Base-by-base conservation (phyloP, 129 eudicot genomes). In the Glebionis coronaria region DNA sequence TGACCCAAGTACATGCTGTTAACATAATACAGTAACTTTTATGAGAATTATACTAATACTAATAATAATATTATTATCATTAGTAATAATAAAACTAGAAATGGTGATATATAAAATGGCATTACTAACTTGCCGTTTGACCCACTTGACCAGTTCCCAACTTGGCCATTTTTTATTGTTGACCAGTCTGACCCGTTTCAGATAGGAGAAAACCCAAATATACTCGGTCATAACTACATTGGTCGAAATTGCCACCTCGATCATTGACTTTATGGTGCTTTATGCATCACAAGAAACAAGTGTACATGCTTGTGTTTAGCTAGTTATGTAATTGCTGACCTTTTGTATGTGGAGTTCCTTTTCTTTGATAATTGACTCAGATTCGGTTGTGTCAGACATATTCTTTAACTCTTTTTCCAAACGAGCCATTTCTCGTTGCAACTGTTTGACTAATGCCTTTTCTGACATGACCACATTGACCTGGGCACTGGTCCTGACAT, bases 391-490 rank as follows among this genome's bases (percentile, higher is more conserved):
- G 8, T 49, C 25, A 23, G 97, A 73, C 63, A 67, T 69, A 63
- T 60, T 78, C 80, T 66, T 86, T 69, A 94, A 18, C 75, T 94
- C 97, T 23, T 71, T 72, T 73, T 83, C 88, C 75, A 94, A 63
- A 61, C 87, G 73, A 7, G 82, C 76, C 76, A 88, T 65, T 73
- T 92, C 96, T 61, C 74, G 82, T 73, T 78, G 83, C 79, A 90
- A 70, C 62, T 82, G 95, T 78, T 87, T 92, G 28, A 92, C 96
- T 59, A 92, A 59, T 13, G 84, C 95, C 78, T 92, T 92, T 67
- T 92, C 98, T 5, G 96, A 88, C 84, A 84, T 82, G 52, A 88
- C 91, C 15, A 93, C 90, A 52, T 93, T 93, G 58, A 88, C 98
- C 65, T 86, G 91, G 19, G 97, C 97, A 76, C 80, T 94, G 15